Conservation (phyloP, 2,329 filamentous ascomycete species). For the Pyrenochaeta sp. region DNA sequence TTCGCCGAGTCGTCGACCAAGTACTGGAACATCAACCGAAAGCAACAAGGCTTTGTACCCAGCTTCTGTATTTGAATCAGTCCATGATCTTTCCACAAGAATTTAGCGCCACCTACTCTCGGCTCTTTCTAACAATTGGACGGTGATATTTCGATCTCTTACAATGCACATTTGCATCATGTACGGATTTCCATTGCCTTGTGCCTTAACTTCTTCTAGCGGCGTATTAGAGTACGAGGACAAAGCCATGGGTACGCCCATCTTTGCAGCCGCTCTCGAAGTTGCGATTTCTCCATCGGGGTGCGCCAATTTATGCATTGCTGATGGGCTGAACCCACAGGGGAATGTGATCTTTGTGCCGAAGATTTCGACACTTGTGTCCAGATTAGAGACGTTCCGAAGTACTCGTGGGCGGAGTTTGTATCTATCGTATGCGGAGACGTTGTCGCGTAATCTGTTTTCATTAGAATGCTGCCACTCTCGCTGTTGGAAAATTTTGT, state of each 20-base stretch:
- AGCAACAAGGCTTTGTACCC: conserved; percentile 64
- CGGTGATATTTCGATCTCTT: conserved; percentile 55
- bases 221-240: conserved; percentile 62
- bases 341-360: conserved; percentile 48
- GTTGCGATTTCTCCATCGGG: conserved; percentile 67
- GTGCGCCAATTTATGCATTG: conserved; percentile 71
- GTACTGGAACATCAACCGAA: conserved; percentile 62
- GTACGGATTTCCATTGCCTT: conserved; percentile 52
- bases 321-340: conserved; percentile 61
- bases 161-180: conserved; percentile 64
- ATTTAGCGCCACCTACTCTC: conserved; percentile 46
- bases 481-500: no score
- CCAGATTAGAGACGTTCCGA: conserved; percentile 38
- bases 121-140: conserved; percentile 52
- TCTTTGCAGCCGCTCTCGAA: conserved; percentile 64
- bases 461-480: no score
- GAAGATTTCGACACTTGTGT: conserved; percentile 23
- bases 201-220: conserved; percentile 68
- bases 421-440: conserved; percentile 42
- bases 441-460: no score
- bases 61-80: conserved; percentile 6
- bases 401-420: conserved; percentile 42
- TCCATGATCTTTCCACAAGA: no score
- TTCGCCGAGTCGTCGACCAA: conserved; percentile 63
- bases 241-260: conserved; percentile 68